Evolutionary conservation across 2,329 filamentous ascomycete species (phyloP), one percentile per base, ranked within the genome.

Genomic region (Pseudogymnoascus sp.): DNA sequence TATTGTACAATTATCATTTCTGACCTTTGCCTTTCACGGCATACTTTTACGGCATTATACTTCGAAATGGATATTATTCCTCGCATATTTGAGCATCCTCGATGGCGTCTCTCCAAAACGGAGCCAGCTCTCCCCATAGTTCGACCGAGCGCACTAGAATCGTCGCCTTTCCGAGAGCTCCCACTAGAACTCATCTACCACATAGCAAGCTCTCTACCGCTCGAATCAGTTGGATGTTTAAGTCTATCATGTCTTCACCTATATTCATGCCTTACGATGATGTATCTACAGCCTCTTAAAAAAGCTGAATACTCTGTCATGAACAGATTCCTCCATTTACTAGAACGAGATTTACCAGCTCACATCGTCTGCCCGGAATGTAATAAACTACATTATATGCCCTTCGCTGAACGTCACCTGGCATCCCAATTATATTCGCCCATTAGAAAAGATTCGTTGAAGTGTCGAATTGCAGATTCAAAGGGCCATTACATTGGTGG

Each of bases 121-220:
- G n/a, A 40, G 4, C 34, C 12, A 37, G 34, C 34, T 37, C 2
- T 40, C 37, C n/a, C 37, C n/a, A n/a, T 40, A 16, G n/a, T 2
- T 42, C 38, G 38, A 42, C 34, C 63, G 16, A 21, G 34, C 21
- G 50, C 38, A 14, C 44, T 62, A 28, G 46, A 64, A 44, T 42
- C 34, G 4, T 61, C 65, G 16, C 59, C 63, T 28, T 21, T 66
- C 50, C 14, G 42, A 7, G 64, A 62, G 25, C 65, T 66, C 62
- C 65, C 65, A 64, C 42, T 25, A 61, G 65, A 65, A 16, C 63
- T 65, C 28, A 64, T 66, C 14, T 62, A 53, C 64, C 65, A 53
- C 23, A 65, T 66, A 61, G 50, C 44, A 46, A 62, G 60, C 46
- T 65, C 61, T 64, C 60, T 65, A 5, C 59, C 62, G 5, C 59